A percentile compares a stretch with the other conserved stretches of the same genome.
Evolutionary conservation across 352 stramenopile species (phyloP).

Genomic region (Phytopythium ostracodes): DNA sequence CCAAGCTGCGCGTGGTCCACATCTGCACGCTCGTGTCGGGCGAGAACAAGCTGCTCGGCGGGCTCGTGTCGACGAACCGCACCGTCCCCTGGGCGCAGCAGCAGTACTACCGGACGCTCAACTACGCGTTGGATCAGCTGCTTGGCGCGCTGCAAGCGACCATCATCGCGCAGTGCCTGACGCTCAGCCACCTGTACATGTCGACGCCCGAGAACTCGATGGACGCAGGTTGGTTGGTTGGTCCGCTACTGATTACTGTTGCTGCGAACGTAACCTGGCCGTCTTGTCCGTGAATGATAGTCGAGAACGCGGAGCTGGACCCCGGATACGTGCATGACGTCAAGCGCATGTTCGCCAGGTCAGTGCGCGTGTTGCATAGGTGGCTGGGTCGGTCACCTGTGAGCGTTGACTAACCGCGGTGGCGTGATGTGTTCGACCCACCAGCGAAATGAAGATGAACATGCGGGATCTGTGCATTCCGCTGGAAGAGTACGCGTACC

Average conservation of each 20-base stretch:
- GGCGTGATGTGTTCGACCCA: background rate
- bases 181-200: slow-evolving; percentile 74
- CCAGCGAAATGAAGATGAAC: slow-evolving; percentile 81
- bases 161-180: slow-evolving; percentile 61
- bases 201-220: slow-evolving; percentile 65
- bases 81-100: slow-evolving; percentile 32
- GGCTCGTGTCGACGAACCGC: slow-evolving; percentile 38
- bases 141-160: slow-evolving; percentile 66
- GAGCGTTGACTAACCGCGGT: background rate
- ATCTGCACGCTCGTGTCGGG: slow-evolving; percentile 60
- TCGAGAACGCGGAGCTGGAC: slow-evolving; percentile 56
- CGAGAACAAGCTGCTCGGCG: slow-evolving; percentile 63
- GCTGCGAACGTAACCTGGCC: background rate
- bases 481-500: slow-evolving; percentile 79
- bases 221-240: slow-evolving; percentile 30
- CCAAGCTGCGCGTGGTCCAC: slow-evolving; percentile 72
- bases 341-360: slow-evolving; percentile 50
- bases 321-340: slow-evolving; percentile 68
- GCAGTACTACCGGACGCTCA: slow-evolving; percentile 30
- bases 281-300: slow-evolving; percentile 5
- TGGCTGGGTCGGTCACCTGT: background rate
- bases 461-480: slow-evolving; percentile 83
- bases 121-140: slow-evolving; percentile 59
- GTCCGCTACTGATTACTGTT: background rate
- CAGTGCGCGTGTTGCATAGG: background rate